Conservation (phyloP, 129 eudicot species). For the Helianthus tuberosus region DNA sequence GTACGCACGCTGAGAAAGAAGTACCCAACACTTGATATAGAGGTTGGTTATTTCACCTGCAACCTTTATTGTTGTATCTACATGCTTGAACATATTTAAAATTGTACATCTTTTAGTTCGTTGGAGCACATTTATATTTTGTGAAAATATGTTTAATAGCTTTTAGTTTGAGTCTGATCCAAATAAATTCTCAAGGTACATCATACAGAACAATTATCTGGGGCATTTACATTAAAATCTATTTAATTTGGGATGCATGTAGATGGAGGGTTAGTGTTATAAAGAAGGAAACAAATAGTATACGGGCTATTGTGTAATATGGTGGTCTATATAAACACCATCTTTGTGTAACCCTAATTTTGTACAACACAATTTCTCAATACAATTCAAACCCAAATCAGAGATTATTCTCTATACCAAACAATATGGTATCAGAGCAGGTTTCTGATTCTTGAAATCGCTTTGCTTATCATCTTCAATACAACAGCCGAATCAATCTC, state of each 20-base stretch:
- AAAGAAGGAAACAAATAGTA: too few relatives aligned
- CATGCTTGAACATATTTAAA: neutral
- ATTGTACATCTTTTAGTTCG: neutral
- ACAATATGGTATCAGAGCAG: too few relatives aligned
- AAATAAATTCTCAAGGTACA: neutral
- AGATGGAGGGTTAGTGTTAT: conserved; percentile 97
- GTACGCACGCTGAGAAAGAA: conserved; percentile 68
- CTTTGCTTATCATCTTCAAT: too few relatives aligned
- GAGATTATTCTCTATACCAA: too few relatives aligned
- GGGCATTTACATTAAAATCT: neutral
- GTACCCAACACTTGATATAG: conserved; percentile 84
- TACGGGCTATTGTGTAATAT: too few relatives aligned
- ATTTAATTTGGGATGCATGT: conserved; percentile 49
- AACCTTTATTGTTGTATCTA: neutral
- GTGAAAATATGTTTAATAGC: neutral
- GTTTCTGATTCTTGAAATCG: too few relatives aligned
- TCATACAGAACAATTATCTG: neutral
- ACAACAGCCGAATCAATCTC: too few relatives aligned
- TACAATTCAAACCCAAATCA: too few relatives aligned
- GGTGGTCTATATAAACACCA: too few relatives aligned
- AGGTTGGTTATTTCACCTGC: conserved; percentile 43
- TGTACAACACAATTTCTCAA: too few relatives aligned
- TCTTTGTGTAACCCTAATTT: too few relatives aligned
- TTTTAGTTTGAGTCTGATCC: neutral
- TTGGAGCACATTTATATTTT: conserved; percentile 7